Evolutionary conservation across 352 stramenopile species (phyloP).

Genomic region (Peronospora farinosa): DNA sequence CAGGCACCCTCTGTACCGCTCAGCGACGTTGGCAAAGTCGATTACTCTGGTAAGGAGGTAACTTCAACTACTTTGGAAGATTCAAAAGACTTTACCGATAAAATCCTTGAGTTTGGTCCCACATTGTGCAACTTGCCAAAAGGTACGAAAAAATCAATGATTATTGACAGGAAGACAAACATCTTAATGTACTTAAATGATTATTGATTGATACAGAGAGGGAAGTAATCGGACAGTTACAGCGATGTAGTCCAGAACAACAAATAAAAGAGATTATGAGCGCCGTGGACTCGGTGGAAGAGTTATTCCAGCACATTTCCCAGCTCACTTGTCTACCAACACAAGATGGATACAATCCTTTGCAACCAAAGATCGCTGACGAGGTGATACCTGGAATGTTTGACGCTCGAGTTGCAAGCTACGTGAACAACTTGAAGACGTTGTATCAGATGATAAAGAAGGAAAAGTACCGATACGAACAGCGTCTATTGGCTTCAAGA

Average conservation of each 20-base stretch:
- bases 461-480: constrained; percentile 73
- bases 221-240: constrained; percentile 29
- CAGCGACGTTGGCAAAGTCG: constrained; percentile 50
- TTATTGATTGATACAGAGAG: constrained; percentile 19
- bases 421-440: constrained; percentile 65
- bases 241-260: constrained; percentile 36
- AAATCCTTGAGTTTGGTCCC: constrained; percentile 66
- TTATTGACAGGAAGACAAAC: too few species aligned
- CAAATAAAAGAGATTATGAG: constrained; percentile 70
- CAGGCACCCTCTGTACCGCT: constrained; percentile 50
- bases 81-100: constrained; percentile 46
- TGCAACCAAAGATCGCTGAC: constrained; percentile 1
- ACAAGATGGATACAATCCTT: constrained; percentile 14
- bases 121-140: constrained; percentile 48
- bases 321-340: constrained; percentile 39
- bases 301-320: constrained; percentile 79
- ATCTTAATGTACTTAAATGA: neutral
- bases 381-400: constrained; percentile 43
- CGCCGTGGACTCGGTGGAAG: constrained; percentile 67
- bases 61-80: constrained; percentile 36
- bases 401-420: constrained; percentile 57
- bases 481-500: constrained; percentile 48
- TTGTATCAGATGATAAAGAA: constrained; percentile 78
- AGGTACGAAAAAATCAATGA: constrained; percentile 24
- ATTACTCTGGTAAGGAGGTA: constrained; percentile 31